These are phyloP conservation scores for Periconia sp. DNA, from an alignment of 2,329 filamentous ascomycete genomes.

Conservation along the genomic window DNA sequence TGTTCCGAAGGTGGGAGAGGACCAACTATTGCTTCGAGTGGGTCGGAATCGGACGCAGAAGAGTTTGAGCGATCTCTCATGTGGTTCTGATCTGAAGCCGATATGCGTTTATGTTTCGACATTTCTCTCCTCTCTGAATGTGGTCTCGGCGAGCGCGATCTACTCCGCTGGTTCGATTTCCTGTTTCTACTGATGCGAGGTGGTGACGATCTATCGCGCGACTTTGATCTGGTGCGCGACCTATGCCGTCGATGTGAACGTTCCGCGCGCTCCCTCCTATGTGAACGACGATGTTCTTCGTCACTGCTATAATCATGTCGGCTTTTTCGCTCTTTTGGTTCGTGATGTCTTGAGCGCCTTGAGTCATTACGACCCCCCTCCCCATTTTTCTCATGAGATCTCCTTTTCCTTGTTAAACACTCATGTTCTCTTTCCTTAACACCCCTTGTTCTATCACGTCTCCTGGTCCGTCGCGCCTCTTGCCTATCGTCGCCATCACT, in stretches of 20 bases:
- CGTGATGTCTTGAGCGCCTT: constrained; percentile 19
- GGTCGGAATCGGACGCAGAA: constrained; percentile 61
- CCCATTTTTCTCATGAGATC: constrained; percentile 14
- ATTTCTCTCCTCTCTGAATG: background rate
- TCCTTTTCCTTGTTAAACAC: constrained; percentile 15
- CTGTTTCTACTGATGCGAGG: constrained; percentile 13
- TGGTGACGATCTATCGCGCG: constrained; percentile 22
- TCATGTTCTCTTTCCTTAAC: constrained; percentile 16
- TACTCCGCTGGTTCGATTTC: constrained; percentile 11
- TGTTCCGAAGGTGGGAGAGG: constrained; percentile 61
- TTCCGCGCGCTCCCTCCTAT: constrained; percentile 8
- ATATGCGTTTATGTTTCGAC: background rate
- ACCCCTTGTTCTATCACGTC: constrained; percentile 4
- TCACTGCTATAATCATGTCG: constrained; percentile 12
- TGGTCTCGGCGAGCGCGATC: constrained; percentile 14
- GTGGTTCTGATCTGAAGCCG: background rate
- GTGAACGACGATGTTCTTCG: constrained; percentile 9
- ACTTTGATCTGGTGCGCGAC: constrained; percentile 19
- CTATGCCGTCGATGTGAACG: constrained; percentile 15
- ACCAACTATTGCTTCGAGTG: constrained; percentile 74
- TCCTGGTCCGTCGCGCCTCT: constrained; percentile 10
- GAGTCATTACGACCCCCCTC: constrained; percentile 12
- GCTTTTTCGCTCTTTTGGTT: constrained; percentile 8
- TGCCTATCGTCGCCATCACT: constrained; percentile 19
- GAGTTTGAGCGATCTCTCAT: constrained; percentile 12